Evolutionary conservation across 192 early-diverging fungal genomes (phyloP), one percentile per base, ranked within the genome.

Genomic region (Thoreauomyces humboldtii): DNA sequence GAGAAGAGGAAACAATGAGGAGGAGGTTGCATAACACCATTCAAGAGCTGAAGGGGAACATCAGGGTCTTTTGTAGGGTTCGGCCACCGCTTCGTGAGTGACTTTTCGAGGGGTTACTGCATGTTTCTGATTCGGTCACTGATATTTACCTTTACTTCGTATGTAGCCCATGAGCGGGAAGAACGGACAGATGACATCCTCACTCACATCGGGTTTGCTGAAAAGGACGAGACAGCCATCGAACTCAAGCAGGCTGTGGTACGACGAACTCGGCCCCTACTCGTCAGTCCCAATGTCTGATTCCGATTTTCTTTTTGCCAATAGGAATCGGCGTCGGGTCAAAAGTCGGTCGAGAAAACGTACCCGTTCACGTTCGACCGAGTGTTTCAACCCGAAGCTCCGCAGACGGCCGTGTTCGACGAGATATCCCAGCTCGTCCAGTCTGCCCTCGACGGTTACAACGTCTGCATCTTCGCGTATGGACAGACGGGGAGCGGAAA

Each of bases 391-490:
- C 84, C 87, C 12, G 61, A 65, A 0, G 75, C 86, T 0, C 73
- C 73, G 7, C 96, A 99, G 73, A 68, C 79, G 28, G 76, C 77
- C n/a, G 87, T 96, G 7, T 99, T 94, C 84, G 85, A 88, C 31
- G 95, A 98, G 66, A 92, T 99, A n/a, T 88, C 92, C 27, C 94
- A 96, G 71, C 78, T 99, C 11, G 92, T 99, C 15, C 94, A 98
- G 64, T 92, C 91, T 0, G 94, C 93, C 0, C 63, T 99, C 35
- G 96, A 98, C 61, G 96, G 96, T 2, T 97, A 95, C 68, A 94
- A 97, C 56, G 93, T 95, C 7, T 94, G 93, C 67, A 96, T 98
- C 35, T 98, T 98, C 81, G 94, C 95, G 0, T 98, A 98, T 66
- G 96, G 96, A 0, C 96, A 98, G 79, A 98, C 96, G 0, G 94